Conservation (phyloP, 805 yeast genomes). For the Wilhelminamyces savonicus region DNA sequence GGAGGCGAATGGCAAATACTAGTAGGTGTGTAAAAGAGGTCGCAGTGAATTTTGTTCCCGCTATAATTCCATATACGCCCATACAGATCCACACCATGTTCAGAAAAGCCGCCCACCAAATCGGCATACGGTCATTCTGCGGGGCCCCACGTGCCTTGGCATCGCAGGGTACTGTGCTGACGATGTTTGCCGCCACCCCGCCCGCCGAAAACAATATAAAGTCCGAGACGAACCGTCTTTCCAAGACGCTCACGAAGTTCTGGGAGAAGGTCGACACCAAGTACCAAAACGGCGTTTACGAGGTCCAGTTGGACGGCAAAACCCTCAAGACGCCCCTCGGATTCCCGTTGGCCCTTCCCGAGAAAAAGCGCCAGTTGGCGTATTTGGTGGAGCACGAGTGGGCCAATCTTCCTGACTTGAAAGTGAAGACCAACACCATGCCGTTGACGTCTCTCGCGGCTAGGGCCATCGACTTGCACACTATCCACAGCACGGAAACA, state of each 20-base stretch:
- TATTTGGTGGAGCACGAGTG: conserved; percentile 81
- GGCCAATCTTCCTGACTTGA: conserved; percentile 61
- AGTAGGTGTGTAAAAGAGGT: not conserved
- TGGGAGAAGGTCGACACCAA: conserved; percentile 69
- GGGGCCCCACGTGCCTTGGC: too few species aligned
- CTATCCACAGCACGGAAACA: conserved; percentile 23
- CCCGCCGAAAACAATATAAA: conserved; percentile 46
- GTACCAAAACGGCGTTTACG: conserved; percentile 20
- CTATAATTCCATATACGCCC: too few species aligned
- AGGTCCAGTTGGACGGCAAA: conserved; percentile 65
- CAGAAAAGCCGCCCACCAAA: too few species aligned
- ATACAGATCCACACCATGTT: too few species aligned
- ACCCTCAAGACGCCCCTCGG: conserved; percentile 85
- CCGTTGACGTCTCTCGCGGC: conserved; percentile 87
- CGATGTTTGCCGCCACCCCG: too few species aligned
- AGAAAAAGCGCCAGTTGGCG: conserved; percentile 55
- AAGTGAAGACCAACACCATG: conserved; percentile 67
- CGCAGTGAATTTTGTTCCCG: not conserved
- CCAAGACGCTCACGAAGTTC: conserved; percentile 65
- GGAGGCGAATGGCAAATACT: too few species aligned
- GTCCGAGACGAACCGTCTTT: conserved; percentile 63
- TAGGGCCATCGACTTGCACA: conserved; percentile 70
- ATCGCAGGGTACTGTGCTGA: too few species aligned
- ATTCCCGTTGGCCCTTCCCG: conserved; percentile 58
- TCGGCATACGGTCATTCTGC: too few species aligned